Conservation (phyloP, 2,329 filamentous ascomycete species). For the Raffaelea deltoideospora region DNA sequence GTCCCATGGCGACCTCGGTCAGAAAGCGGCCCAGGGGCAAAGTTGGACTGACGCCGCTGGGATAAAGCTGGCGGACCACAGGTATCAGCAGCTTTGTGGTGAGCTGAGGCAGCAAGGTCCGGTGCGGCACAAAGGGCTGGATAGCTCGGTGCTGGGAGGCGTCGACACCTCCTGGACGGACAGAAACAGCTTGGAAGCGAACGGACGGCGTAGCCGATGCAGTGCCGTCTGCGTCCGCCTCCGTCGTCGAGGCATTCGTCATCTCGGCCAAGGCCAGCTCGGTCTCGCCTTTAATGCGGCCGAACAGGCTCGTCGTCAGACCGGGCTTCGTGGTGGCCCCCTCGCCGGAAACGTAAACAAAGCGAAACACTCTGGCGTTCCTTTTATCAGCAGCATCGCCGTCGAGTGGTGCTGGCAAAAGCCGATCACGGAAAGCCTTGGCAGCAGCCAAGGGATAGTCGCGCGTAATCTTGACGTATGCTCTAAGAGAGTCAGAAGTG, state of each 20-base stretch:
- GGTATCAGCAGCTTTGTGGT: no score
- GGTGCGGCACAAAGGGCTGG: conserved; percentile 20
- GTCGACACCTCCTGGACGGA: conserved; percentile 48
- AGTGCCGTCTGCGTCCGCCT: no score
- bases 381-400: no score
- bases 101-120: not conserved
- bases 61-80: conserved; percentile 10
- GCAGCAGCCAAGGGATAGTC: conserved; percentile 40
- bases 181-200: conserved; percentile 34
- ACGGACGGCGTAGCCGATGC: no score
- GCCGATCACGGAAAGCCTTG: conserved; percentile 1
- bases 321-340: conserved; percentile 45
- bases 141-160: conserved; percentile 22
- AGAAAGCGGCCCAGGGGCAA: conserved; percentile 26
- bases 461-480: conserved; percentile 55
- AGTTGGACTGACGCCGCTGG: conserved; percentile 24
- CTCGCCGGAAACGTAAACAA: conserved; percentile 54
- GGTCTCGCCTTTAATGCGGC: conserved; percentile 49
- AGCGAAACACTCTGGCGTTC: conserved; percentile 39
- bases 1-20: conserved; percentile 29
- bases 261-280: conserved; percentile 45
- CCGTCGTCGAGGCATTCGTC: conserved; percentile 12
- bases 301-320: conserved; percentile 40
- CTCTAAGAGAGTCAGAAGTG: conserved; percentile 15
- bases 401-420: no score